These are phyloP conservation scores for Leccinellum luteum DNA, from an alignment of 768 basidiomycete genomes.

Conservation along the genomic window DNA sequence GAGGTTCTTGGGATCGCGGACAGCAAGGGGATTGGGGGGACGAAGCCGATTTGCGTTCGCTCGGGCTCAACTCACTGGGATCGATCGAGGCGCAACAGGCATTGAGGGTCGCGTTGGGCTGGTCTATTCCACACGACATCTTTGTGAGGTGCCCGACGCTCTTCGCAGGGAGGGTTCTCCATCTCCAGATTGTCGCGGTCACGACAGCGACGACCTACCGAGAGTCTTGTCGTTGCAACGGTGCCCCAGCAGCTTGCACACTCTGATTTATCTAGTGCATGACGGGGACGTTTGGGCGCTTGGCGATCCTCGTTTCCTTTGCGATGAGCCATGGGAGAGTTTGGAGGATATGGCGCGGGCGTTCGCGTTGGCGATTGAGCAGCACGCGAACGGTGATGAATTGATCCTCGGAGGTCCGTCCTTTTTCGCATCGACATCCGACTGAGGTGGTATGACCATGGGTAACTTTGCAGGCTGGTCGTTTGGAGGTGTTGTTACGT, in stretches of 20 bases:
- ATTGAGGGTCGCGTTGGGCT: slow-evolving; percentile 39
- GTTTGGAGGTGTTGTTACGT: slow-evolving; percentile 72
- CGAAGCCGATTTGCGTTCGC: slow-evolving; percentile 42
- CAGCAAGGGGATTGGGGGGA: slow-evolving; percentile 38
- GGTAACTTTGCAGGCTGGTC: slow-evolving; percentile 58
- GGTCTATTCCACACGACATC: slow-evolving; percentile 44
- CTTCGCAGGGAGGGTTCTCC: neutral
- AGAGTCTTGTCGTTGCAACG: slow-evolving; percentile 1
- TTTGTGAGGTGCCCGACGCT: slow-evolving; percentile 42
- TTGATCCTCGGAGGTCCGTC: slow-evolving; percentile 58
- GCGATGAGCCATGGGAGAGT: slow-evolving; percentile 45
- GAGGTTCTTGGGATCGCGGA: slow-evolving; percentile 39
- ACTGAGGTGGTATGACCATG: neutral
- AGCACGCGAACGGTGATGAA: slow-evolving; percentile 31
- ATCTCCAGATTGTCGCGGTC: neutral
- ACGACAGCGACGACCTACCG: neutral
- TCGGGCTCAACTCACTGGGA: slow-evolving; percentile 65
- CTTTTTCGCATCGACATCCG: neutral
- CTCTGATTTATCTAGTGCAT: slow-evolving; percentile 64
- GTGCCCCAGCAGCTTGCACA: slow-evolving; percentile 11
- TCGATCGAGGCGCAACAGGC: slow-evolving; percentile 59
- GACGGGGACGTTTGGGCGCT: slow-evolving; percentile 70
- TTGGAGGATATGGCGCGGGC: slow-evolving; percentile 50
- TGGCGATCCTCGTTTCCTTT: slow-evolving; percentile 50
- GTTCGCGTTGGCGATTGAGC: slow-evolving; percentile 45